These are phyloP conservation scores for Dioscorea alata DNA, from an alignment of 106 monocot species.

Conservation along the genomic window DNA sequence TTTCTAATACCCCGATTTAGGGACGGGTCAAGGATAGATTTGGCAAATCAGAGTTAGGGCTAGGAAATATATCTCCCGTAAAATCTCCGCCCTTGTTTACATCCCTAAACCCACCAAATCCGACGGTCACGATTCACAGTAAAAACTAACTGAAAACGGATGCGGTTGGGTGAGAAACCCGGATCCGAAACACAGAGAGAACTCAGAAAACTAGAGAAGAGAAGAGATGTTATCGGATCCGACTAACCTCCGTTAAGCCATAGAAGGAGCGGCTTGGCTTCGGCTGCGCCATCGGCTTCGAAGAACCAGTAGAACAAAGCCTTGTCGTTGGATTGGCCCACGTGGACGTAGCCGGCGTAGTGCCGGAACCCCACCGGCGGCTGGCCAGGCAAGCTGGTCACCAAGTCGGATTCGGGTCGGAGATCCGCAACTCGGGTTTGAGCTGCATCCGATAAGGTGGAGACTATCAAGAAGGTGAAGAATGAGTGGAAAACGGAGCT, in stretches of 20 bases:
- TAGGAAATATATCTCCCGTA: too few relatives aligned
- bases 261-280: conserved; percentile 60
- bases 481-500: too few relatives aligned
- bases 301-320: conserved; percentile 92
- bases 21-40: too few relatives aligned
- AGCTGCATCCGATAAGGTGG: neutral
- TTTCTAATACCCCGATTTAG: too few relatives aligned
- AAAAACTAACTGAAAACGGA: too few relatives aligned
- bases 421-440: neutral
- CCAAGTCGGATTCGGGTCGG: conserved; percentile 23
- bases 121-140: too few relatives aligned
- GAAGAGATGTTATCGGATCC: neutral
- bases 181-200: neutral
- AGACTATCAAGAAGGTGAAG: too few relatives aligned
- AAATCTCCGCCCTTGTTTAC: too few relatives aligned
- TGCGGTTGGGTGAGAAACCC: too few relatives aligned
- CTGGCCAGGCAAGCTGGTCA: conserved; percentile 59
- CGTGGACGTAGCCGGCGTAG: conserved; percentile 67
- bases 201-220: neutral
- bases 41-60: too few relatives aligned
- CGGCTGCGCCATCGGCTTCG: conserved; percentile 43
- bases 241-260: conserved; percentile 84
- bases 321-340: conserved; percentile 30
- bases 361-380: conserved; percentile 63
- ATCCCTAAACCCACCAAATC: too few relatives aligned